Base-by-base conservation (phyloP, 768 basidiomycete genomes). In the Exidia glandulosa region DNA sequence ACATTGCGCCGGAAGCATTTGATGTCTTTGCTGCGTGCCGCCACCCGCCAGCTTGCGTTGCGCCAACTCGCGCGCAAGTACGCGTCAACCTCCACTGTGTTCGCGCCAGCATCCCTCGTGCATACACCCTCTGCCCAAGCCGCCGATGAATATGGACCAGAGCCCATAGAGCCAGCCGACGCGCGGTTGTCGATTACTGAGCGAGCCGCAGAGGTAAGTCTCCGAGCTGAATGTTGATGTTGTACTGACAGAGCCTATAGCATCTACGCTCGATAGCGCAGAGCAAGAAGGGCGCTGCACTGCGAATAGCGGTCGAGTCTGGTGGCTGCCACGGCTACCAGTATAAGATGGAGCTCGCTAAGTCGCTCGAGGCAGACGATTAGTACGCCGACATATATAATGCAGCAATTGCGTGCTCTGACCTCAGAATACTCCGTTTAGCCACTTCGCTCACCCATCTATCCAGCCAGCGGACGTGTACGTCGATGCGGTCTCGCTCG, bases 311-410 rank as follows among this genome's bases (percentile, higher is more conserved):
- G 1, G 92, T 97, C 29, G 93, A 96, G 66, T 90, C 88, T 12
- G 95, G 95, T 12, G 95, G 95, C 23, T 98, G 95, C 68, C 94
- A 98, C 69, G 95, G 95, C 36, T 97, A 97, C 71, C 93, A 96
- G 67, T 96, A 97, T 72, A 94, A 90, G 65, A 82, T 98, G 80
- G 84, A 87, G 59, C 79, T 97, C 3, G 86, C 88, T 2, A 78
- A 76, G 34, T 72, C 74, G 48, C 76, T 77, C 16, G 75, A 78
- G 31, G 77, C 78, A 3, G 92, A 94, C 63, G 94, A 96, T 72
- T 96, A 94, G 94, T 94, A 69, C 69, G 90, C 76, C 25, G 13
- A 19, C 37, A 27, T 23, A n/a, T 48, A 54, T 57, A 56, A 41
- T 10, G 4, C 12, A n/a, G 34, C 16, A 16, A 37, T 37, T 37